Evolutionary conservation across 495 filamentous ascomycete species (phyloP).

Genomic region (Penicillium waksmanii): DNA sequence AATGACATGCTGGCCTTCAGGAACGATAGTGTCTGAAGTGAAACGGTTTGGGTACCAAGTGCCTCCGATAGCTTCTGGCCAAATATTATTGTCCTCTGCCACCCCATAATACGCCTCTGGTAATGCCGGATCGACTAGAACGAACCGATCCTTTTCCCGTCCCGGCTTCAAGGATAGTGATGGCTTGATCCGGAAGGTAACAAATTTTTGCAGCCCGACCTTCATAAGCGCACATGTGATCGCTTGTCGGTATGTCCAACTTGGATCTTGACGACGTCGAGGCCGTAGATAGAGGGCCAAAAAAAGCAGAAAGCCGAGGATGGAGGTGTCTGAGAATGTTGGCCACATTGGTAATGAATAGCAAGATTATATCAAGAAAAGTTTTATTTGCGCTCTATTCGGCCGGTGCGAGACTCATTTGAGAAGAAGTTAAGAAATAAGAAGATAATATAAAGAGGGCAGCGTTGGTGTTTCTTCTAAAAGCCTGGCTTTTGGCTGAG

Average conservation of each 20-base stretch:
- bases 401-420: too few relatives aligned
- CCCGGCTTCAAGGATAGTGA: slow-evolving; percentile 11
- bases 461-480: too few relatives aligned
- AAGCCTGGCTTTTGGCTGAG: too few relatives aligned
- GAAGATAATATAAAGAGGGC: too few relatives aligned
- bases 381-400: too few relatives aligned
- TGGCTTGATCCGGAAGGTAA: slow-evolving; percentile 10
- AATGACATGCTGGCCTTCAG: slow-evolving; percentile 32
- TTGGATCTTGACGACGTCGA: slow-evolving; percentile 22
- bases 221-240: slow-evolving; percentile 20
- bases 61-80: slow-evolving; percentile 36
- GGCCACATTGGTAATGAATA: background rate
- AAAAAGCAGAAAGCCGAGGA: slow-evolving; percentile 12
- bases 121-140: slow-evolving; percentile 19
- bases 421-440: too few relatives aligned
- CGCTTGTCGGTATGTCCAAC: slow-evolving; percentile 33
- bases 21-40: slow-evolving; percentile 7
- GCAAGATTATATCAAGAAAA: too few relatives aligned
- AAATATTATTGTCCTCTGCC: slow-evolving; percentile 22
- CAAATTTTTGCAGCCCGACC: slow-evolving; percentile 11
- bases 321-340: slow-evolving; percentile 10
- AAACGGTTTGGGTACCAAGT: slow-evolving; percentile 40
- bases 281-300: slow-evolving; percentile 13
- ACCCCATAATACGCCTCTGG: slow-evolving; percentile 31
- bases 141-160: slow-evolving; percentile 22